These are phyloP conservation scores for Aspergillus unguis DNA, from an alignment of 2,329 filamentous ascomycete species.

Conservation along the genomic window DNA sequence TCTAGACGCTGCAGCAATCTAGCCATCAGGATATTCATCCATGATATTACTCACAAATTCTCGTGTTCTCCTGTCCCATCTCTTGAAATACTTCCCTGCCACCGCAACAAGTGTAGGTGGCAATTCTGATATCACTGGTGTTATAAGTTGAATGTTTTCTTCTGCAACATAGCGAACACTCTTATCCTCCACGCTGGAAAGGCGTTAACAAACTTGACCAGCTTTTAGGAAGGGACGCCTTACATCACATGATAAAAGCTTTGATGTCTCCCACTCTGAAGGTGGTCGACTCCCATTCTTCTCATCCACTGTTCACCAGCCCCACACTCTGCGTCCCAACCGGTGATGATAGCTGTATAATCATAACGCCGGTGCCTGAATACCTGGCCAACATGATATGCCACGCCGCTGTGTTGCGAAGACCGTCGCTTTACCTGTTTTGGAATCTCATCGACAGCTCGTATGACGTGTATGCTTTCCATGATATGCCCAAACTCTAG, in stretches of 20 bases:
- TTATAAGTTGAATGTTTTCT: slow-evolving; percentile 70
- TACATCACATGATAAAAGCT: slow-evolving; percentile 85
- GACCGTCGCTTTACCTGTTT: slow-evolving; percentile 45
- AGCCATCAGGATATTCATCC: slow-evolving; percentile 87
- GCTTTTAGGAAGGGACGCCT: neutral
- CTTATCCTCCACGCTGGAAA: slow-evolving; percentile 60
- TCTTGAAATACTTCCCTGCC: slow-evolving; percentile 83
- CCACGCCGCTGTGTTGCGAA: slow-evolving; percentile 47
- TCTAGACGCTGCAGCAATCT: neutral
- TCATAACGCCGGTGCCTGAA: slow-evolving; percentile 78
- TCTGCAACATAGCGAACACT: slow-evolving; percentile 73
- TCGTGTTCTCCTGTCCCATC: slow-evolving; percentile 66
- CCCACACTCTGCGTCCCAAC: slow-evolving; percentile 69
- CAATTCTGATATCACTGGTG: slow-evolving; percentile 51
- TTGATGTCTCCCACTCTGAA: slow-evolving; percentile 60
- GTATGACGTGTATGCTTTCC: slow-evolving; percentile 55
- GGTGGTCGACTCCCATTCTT: slow-evolving; percentile 60
- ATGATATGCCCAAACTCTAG: slow-evolving; percentile 54
- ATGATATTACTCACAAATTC: slow-evolving; percentile 78
- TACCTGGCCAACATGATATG: slow-evolving; percentile 73
- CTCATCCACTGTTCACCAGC: slow-evolving; percentile 61
- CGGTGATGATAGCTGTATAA: slow-evolving; percentile 78
- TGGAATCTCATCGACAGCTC: slow-evolving; percentile 54
- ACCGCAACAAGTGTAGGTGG: slow-evolving; percentile 55
- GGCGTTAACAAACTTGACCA: slow-evolving; percentile 13